These are phyloP conservation scores for Candida arabinofermentans DNA, from an alignment of 805 yeast species.

Conservation along the genomic window DNA sequence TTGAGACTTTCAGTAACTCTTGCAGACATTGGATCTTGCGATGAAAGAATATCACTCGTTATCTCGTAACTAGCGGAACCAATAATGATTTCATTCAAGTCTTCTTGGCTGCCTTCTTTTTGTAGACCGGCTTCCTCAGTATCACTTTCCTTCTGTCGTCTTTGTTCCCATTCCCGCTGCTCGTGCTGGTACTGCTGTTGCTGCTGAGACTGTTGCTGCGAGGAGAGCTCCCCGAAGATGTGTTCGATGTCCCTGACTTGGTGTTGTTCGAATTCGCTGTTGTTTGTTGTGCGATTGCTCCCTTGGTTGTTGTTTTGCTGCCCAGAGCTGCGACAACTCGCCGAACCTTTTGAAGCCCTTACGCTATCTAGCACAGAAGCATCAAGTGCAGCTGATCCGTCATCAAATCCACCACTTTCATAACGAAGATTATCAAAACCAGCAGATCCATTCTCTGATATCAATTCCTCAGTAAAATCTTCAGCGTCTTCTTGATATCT, in stretches of 20 bases:
- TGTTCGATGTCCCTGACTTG: no score
- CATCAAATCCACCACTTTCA: slow-evolving; percentile 24
- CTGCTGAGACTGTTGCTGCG: slow-evolving; percentile 3
- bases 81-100: slow-evolving; percentile 11
- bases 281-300: slow-evolving; percentile 17
- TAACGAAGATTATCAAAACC: slow-evolving; percentile 18
- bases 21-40: slow-evolving; percentile 18
- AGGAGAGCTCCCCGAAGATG: no score
- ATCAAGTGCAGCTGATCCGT: slow-evolving; percentile 21
- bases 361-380: neutral
- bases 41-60: slow-evolving; percentile 19
- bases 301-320: slow-evolving; percentile 8
- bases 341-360: neutral
- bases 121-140: neutral
- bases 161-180: slow-evolving; percentile 5
- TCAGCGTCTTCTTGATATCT: slow-evolving; percentile 6
- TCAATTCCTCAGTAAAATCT: slow-evolving; percentile 9
- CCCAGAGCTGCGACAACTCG: slow-evolving; percentile 11
- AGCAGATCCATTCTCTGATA: slow-evolving; percentile 12
- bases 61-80: slow-evolving; percentile 18
- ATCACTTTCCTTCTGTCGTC: slow-evolving; percentile 3
- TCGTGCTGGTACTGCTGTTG: slow-evolving; percentile 10
- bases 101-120: slow-evolving; percentile 8
- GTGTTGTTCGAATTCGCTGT: neutral
- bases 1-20: slow-evolving; percentile 3